Base-by-base conservation (phyloP, 2,329 filamentous ascomycete species). In the Cytospora leucostoma region DNA sequence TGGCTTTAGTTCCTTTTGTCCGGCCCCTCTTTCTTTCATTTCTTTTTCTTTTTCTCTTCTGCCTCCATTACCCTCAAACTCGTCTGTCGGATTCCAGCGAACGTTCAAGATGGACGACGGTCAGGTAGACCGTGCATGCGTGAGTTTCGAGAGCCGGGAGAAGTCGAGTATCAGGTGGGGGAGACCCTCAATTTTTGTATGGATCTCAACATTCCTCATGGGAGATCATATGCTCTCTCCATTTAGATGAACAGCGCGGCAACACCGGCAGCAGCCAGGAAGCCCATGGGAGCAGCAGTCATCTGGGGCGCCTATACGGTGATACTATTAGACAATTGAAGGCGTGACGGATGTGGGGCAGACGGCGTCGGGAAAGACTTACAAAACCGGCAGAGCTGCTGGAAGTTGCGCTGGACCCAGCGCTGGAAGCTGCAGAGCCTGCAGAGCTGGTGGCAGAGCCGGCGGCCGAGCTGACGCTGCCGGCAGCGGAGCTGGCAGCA, bases 201-300 rank as follows among this genome's bases (percentile, higher is more conserved):
- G 33, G 40, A 27, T 44, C 40, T 11, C 15, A 47, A 7, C 10
- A 11, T 10, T 12, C n/a, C 11, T 1, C 12, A 49, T 49, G 44
- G 38, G 38, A 3, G 3, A 54, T 34, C 19, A 15, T 15, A 4
- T 32, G 38, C 33, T 49, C 35, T 54, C 65, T 27, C 53, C 19
- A 44, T 67, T 79, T 80, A 84, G 64, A 84, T 76, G 64, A 84
- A 73, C 65, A 82, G 69, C 66, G 76, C 79, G 49, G 79, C 81
- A 53, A 84, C 64, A 70, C 81, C 82, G 21, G 79, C 81, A 27
- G 78, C 81, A 58, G 80, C 81, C 49, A 84, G 65, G 56, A 83
- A 67, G 62, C 80, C 82, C 34, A 72, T 71, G 27, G 80, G 79
- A 44, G 77, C 80, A 62, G 76, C 78, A 56, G 81, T 82, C 69